Evolutionary conservation across 2,329 filamentous ascomycete species (phyloP).

Genomic region (Colletotrichum magnum): DNA sequence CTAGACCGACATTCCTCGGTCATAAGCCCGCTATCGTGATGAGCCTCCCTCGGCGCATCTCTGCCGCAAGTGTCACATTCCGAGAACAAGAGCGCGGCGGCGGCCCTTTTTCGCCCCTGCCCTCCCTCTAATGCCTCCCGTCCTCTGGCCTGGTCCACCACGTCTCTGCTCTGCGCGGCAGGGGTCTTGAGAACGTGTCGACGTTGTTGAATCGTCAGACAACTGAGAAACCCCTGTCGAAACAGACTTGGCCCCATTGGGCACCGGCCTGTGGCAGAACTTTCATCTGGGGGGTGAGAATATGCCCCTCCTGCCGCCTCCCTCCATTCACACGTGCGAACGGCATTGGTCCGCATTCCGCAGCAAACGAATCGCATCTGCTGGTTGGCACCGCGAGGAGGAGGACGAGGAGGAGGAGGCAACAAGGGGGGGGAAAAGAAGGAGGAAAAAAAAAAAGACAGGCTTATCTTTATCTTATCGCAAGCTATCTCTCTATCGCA

Average conservation of each 20-base stretch:
- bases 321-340: slow-evolving; percentile 31
- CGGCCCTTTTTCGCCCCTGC: background rate
- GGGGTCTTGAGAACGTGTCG: slow-evolving; percentile 16
- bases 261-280: slow-evolving; percentile 14
- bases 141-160: background rate
- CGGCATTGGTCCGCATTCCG: slow-evolving; percentile 39
- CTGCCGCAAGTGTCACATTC: slow-evolving; percentile 20
- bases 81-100: slow-evolving; percentile 9
- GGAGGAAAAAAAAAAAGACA: background rate
- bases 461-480: slow-evolving; percentile 27
- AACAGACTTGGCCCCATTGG: slow-evolving; percentile 24
- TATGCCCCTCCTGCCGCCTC: slow-evolving; percentile 29
- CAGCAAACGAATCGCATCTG: slow-evolving; percentile 20
- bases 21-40: background rate
- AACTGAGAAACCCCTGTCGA: slow-evolving; percentile 37
- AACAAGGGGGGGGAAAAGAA: background rate
- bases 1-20: slow-evolving; percentile 11
- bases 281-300: slow-evolving; percentile 16
- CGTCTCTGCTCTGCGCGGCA: background rate
- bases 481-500: slow-evolving; percentile 13
- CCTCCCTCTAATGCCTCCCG: slow-evolving; percentile 19
- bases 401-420: too few species aligned
- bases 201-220: slow-evolving; percentile 32
- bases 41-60: slow-evolving; percentile 2
- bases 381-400: too few species aligned